These are phyloP conservation scores for Colletotrichum liriopes DNA, from an alignment of 2,329 filamentous ascomycete genomes.

Conservation along the genomic window DNA sequence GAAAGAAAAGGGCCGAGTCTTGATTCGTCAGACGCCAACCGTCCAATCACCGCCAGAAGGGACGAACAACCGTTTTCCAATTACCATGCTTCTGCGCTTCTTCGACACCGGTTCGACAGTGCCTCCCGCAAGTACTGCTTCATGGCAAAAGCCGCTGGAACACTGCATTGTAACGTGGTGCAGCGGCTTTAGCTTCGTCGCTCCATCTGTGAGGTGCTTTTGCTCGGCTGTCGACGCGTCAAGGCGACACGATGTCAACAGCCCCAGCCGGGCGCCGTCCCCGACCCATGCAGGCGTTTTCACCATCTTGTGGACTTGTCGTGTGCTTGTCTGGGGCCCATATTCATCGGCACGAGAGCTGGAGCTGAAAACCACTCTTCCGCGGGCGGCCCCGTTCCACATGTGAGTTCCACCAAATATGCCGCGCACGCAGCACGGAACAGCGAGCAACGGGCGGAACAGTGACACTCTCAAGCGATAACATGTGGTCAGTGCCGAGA, in stretches of 20 bases:
- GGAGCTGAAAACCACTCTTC: background rate
- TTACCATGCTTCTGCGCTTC: slow-evolving; percentile 10
- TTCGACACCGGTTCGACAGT: slow-evolving; percentile 18
- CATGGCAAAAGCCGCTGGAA: background rate
- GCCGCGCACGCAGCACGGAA: background rate
- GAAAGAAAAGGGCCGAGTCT: background rate
- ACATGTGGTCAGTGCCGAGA: slow-evolving; percentile 17
- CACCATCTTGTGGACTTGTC: slow-evolving; percentile 13
- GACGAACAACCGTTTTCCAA: slow-evolving; percentile 4
- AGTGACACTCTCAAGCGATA: background rate
- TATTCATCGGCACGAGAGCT: background rate
- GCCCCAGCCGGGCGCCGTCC: background rate
- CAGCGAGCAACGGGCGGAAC: background rate
- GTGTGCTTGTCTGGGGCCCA: background rate
- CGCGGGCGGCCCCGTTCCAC: slow-evolving; percentile 17
- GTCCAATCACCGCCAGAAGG: background rate
- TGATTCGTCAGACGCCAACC: slow-evolving; percentile 10
- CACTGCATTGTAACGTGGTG: slow-evolving; percentile 5
- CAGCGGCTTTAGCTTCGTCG: background rate
- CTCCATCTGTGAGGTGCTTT: background rate
- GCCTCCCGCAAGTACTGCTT: background rate
- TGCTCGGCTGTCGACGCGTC: background rate
- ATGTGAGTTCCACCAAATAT: slow-evolving; percentile 19
- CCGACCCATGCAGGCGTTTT: slow-evolving; percentile 4
- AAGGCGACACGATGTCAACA: background rate